These are phyloP conservation scores for Pichia thaimueangensis DNA, from an alignment of 805 yeast species.

Conservation along the genomic window DNA sequence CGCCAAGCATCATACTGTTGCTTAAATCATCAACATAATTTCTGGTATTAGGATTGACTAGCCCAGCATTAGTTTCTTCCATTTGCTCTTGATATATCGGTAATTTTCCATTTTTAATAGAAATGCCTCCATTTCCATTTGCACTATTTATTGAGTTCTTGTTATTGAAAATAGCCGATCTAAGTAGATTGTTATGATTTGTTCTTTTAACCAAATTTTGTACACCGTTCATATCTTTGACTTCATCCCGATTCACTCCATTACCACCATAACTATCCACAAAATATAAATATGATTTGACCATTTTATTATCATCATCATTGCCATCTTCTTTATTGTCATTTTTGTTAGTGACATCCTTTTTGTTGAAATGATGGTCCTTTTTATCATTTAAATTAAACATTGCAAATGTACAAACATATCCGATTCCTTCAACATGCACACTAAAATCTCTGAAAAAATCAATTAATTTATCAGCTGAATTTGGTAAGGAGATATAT, in stretches of 20 bases:
- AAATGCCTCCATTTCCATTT: slow-evolving; percentile 9
- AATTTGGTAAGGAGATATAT: slow-evolving; percentile 73
- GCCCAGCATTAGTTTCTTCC: slow-evolving; percentile 28
- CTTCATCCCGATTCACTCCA: slow-evolving; percentile 16
- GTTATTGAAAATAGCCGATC: slow-evolving; percentile 22
- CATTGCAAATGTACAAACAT: slow-evolving; percentile 91
- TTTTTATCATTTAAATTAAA: slow-evolving; percentile 65
- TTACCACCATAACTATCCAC: slow-evolving; percentile 71
- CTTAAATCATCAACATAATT: slow-evolving; percentile 21
- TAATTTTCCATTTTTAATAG: neutral
- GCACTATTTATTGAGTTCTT: slow-evolving; percentile 8
- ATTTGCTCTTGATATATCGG: slow-evolving; percentile 9
- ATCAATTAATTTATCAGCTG: slow-evolving; percentile 73
- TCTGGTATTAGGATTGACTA: slow-evolving; percentile 21
- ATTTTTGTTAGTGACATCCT: slow-evolving; percentile 23
- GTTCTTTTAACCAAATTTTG: neutral
- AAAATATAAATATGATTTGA: slow-evolving; percentile 82
- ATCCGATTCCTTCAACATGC: slow-evolving; percentile 91
- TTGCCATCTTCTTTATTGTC: slow-evolving; percentile 49
- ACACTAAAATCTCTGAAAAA: slow-evolving; percentile 86
- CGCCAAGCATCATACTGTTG: slow-evolving; percentile 35
- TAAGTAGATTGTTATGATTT: slow-evolving; percentile 15
- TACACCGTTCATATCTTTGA: too few relatives aligned
- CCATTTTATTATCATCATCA: slow-evolving; percentile 78
- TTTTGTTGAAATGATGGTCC: too few relatives aligned